These are phyloP conservation scores for Ganoderma meredithae DNA, from an alignment of 1,284 basidiomycete genomes.

Conservation along the genomic window DNA sequence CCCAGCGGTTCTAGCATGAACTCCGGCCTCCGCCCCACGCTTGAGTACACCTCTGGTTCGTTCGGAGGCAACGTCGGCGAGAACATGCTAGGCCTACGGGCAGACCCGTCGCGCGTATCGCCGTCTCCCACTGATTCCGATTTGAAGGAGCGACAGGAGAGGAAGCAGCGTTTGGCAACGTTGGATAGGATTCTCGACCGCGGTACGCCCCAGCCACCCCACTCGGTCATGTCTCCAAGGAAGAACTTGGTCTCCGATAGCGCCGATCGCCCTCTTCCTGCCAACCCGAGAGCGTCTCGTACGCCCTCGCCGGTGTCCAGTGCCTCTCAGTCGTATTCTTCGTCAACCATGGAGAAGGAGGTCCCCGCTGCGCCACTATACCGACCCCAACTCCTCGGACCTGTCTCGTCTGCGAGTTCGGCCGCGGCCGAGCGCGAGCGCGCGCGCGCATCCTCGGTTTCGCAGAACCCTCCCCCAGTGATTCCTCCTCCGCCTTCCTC, in stretches of 20 bases:
- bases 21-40: constrained; percentile 29
- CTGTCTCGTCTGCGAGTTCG: constrained; percentile 23
- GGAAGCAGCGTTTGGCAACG: constrained; percentile 21
- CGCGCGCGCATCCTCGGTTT: constrained; percentile 32
- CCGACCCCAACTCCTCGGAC: constrained; percentile 20
- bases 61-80: constrained; percentile 25
- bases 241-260: constrained; percentile 25
- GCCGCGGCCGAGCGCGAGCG: constrained; percentile 32
- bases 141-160: constrained; percentile 31
- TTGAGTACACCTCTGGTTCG: constrained; percentile 28
- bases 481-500: constrained; percentile 14
- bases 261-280: constrained; percentile 20
- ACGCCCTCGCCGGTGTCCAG: constrained; percentile 30
- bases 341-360: constrained; percentile 21
- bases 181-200: constrained; percentile 7
- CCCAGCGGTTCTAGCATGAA: constrained; percentile 34
- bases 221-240: constrained; percentile 15
- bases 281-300: constrained; percentile 23
- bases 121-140: constrained; percentile 22
- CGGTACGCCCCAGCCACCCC: neutral
- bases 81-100: constrained; percentile 30
- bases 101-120: constrained; percentile 28
- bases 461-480: constrained; percentile 21
- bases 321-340: constrained; percentile 21
- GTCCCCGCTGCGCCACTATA: constrained; percentile 1